These are phyloP conservation scores for Volvox africanus DNA, from an alignment of 139 green algal genomes.

Conservation along the genomic window DNA sequence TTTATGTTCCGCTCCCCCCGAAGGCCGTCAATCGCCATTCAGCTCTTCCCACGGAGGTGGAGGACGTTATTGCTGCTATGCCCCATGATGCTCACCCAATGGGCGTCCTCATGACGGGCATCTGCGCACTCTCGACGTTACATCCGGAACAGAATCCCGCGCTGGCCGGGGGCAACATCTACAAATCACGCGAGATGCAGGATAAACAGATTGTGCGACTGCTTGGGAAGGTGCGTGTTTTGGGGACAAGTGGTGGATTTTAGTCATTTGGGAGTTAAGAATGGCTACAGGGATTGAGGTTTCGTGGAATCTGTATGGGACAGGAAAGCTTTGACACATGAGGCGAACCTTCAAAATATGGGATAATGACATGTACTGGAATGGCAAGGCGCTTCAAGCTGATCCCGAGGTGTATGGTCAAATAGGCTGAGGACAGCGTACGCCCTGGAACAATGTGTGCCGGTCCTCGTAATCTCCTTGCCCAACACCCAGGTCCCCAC, in stretches of 20 bases:
- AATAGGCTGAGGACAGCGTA: no score
- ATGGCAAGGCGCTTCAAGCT: no score
- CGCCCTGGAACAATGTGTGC: no score
- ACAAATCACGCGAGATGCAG: conserved; percentile 89
- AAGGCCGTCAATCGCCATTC: conserved; percentile 90
- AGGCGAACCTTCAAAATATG: no score
- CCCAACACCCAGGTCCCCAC: conserved; percentile 80
- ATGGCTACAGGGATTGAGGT: no score
- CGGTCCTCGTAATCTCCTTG: neutral
- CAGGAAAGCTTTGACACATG: no score
- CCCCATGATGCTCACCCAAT: conserved; percentile 96
- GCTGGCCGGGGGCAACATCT: conserved; percentile 90
- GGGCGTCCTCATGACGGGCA: conserved; percentile 87
- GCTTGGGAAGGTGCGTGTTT: conserved; percentile 79
- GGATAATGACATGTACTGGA: no score
- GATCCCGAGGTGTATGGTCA: no score
- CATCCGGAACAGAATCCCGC: conserved; percentile 97
- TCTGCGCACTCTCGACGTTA: conserved; percentile 86
- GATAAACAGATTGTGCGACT: conserved; percentile 98
- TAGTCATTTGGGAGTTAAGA: no score
- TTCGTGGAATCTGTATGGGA: no score
- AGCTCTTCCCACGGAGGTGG: conserved; percentile 85
- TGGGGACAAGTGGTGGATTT: neutral
- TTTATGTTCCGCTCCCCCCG: neutral
- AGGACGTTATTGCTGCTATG: conserved; percentile 82